Percentiles rank a stretch among this genome's conserved stretches.
These are phyloP conservation scores for Neofusicoccum parvum DNA, from an alignment of 2,329 filamentous ascomycete genomes.

Conservation along the genomic window DNA sequence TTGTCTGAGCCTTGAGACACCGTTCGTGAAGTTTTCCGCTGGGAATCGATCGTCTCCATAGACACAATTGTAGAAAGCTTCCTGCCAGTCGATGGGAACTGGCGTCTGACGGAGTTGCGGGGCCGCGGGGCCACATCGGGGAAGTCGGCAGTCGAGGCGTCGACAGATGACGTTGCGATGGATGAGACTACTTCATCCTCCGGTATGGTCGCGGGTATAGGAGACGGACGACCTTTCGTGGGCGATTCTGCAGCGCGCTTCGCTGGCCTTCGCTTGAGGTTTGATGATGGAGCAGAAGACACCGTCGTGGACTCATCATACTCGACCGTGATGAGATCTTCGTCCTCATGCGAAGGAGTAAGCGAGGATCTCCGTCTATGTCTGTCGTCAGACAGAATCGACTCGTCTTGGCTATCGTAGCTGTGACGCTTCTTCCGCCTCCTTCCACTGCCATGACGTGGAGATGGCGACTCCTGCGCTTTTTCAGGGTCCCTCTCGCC, in stretches of 20 bases:
- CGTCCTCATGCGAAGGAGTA: conserved; percentile 29
- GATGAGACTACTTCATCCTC: conserved; percentile 34
- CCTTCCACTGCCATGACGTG: conserved; percentile 26
- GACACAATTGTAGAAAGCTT: conserved; percentile 62
- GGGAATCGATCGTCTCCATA: conserved; percentile 53
- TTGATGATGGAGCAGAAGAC: conserved; percentile 6
- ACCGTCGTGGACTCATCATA: conserved; percentile 8
- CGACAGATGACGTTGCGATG: conserved; percentile 38
- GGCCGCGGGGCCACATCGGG: conserved; percentile 32
- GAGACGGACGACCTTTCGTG: conserved; percentile 41
- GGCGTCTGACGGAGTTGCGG: conserved; percentile 38
- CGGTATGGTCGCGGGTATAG: conserved; percentile 27
- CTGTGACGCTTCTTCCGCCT: conserved; percentile 33
- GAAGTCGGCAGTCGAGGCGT: conserved; percentile 34
- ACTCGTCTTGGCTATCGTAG: conserved; percentile 32
- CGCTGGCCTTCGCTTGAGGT: conserved; percentile 42
- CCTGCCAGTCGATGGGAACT: conserved; percentile 57
- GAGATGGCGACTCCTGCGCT: not conserved
- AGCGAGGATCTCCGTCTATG: conserved; percentile 23
- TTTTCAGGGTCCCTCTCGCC: not conserved
- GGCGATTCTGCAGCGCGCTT: conserved; percentile 42
- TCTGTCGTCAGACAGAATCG: conserved; percentile 28
- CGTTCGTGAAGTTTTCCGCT: conserved; percentile 17
- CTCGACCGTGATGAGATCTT: conserved; percentile 22
- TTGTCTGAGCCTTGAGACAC: conserved; percentile 13